Conservation (phyloP, 2,329 filamentous ascomycete species). For the Verticillium isaacii region DNA sequence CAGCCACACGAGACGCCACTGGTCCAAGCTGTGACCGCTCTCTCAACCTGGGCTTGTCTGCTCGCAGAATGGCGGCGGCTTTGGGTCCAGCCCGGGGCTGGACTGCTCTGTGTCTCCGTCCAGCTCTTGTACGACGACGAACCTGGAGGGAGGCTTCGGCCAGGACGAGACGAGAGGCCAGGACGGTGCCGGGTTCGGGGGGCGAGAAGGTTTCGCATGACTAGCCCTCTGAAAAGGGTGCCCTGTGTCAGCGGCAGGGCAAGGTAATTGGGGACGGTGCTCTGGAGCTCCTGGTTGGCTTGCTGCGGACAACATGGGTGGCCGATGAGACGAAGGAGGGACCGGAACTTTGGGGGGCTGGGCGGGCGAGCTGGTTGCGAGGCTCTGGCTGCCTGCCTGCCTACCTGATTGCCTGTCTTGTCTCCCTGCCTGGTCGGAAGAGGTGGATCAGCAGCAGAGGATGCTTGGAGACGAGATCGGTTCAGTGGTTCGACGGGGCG, state of each 20-base stretch:
- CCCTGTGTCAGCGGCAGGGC: neutral
- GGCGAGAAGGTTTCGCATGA: neutral
- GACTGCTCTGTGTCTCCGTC: neutral
- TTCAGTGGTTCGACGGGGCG: neutral
- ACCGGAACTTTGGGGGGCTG: neutral
- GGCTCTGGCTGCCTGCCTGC: constrained; percentile 6
- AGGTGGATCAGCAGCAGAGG: neutral
- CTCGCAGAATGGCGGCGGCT: neutral
- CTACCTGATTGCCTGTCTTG: neutral
- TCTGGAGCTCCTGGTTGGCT: neutral
- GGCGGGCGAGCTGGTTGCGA: constrained; percentile 5
- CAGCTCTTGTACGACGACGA: neutral
- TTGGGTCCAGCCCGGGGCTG: neutral
- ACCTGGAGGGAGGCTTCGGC: neutral
- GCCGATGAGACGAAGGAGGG: neutral
- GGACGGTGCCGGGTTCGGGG: neutral
- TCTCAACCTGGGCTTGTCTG: neutral
- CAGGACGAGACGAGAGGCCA: neutral
- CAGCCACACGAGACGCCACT: neutral
- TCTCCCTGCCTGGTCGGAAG: neutral
- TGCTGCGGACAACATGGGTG: neutral
- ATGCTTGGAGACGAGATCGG: too few species aligned
- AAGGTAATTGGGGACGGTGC: neutral
- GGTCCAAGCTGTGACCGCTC: neutral
- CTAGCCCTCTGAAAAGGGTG: neutral